Evolutionary conservation across 1,284 basidiomycete species (phyloP), one percentile per base, ranked within the genome.

Genomic region (Volvariella surrecta): DNA sequence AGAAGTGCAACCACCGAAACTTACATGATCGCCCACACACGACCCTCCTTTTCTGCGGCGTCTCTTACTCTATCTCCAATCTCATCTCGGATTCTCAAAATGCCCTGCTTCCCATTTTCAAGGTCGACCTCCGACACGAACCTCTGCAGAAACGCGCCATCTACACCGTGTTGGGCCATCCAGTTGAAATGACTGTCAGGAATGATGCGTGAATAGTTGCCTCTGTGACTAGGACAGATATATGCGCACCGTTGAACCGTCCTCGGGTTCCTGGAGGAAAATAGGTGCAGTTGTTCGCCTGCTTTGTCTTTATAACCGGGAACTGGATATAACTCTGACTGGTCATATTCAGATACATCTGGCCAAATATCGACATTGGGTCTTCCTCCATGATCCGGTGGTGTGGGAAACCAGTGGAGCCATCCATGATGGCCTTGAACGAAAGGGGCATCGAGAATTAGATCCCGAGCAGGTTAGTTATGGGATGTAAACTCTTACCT

Each of bases 1-100:
- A 46, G 37, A 22, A 32, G 6, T 32, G 11, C 28, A 40, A 44
- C 18, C 16, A 35, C 17, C 37, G 46, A 19, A 35, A 64, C 82
- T 53, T 47, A 85, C 86, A 89, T 89, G 49, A 88, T 81, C 3
- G 84, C 81, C 57, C 76, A 88, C 1, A 84, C 82, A 39, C 86
- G 64, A 1, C 81, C 83, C 53, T 87, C 81, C 41, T 70, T 70
- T 63, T 89, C 86, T 2, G 84, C 82, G 13, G 83, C 82, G 50
- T 79, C 79, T 48, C 70, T 64, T 4, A 89, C 84, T 10, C 71
- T 65, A 47, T 81, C 72, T 1, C 82, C 77, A 1, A 89, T 68
- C 52, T 88, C 82, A 51, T 89, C 86, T 32, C 86, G 69, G 46
- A 82, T 62, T 18, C 71, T 59, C 47, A 70, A 62, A 40, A 80